A percentile compares a stretch with the other conserved stretches of the same genome.
Conservation (phyloP, 1,139 yeast species). For the Tardiomyces depauwii region DNA sequence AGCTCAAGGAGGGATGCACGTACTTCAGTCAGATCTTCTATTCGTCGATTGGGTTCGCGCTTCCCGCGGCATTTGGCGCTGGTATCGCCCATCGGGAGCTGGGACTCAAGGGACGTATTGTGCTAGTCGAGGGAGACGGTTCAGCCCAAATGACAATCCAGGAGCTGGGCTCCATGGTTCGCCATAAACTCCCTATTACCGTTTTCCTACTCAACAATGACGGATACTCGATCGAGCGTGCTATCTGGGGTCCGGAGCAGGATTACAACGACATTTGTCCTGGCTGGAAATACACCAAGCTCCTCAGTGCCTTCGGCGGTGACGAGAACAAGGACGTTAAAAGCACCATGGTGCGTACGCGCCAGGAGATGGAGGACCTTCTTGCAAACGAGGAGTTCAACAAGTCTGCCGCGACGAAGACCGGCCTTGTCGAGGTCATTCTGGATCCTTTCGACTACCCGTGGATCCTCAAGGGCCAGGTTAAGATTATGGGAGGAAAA, state of each 20-base stretch:
- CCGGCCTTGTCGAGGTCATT: slow-evolving; percentile 47
- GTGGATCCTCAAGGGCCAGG: slow-evolving; percentile 24
- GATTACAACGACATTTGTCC: slow-evolving; percentile 72
- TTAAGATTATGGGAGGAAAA: slow-evolving; percentile 17
- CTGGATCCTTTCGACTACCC: slow-evolving; percentile 54
- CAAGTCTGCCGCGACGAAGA: slow-evolving; percentile 22
- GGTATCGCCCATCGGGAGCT: slow-evolving; percentile 54
- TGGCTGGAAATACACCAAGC: slow-evolving; percentile 64
- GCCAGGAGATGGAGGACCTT: slow-evolving; percentile 24
- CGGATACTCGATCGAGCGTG: slow-evolving; percentile 83
- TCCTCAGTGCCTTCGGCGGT: slow-evolving; percentile 63
- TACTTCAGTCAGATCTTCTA: slow-evolving; percentile 59
- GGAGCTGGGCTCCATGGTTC: slow-evolving; percentile 59
- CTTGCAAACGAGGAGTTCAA: slow-evolving; percentile 27
- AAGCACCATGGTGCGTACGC: slow-evolving; percentile 24
- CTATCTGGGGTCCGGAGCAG: slow-evolving; percentile 66
- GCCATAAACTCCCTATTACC: slow-evolving; percentile 49
- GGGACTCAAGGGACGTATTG: slow-evolving; percentile 40
- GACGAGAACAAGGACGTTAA: slow-evolving; percentile 29
- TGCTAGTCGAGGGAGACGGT: slow-evolving; percentile 80
- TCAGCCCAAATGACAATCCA: slow-evolving; percentile 80
- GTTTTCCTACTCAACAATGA: slow-evolving; percentile 65
- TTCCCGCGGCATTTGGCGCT: slow-evolving; percentile 77
- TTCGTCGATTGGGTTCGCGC: slow-evolving; percentile 77
- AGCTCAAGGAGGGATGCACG: slow-evolving; percentile 41